A percentile compares a stretch with the other conserved stretches of the same genome.
These are phyloP conservation scores for Filosporella fistucella DNA, from an alignment of 495 filamentous ascomycete genomes.

Conservation along the genomic window DNA sequence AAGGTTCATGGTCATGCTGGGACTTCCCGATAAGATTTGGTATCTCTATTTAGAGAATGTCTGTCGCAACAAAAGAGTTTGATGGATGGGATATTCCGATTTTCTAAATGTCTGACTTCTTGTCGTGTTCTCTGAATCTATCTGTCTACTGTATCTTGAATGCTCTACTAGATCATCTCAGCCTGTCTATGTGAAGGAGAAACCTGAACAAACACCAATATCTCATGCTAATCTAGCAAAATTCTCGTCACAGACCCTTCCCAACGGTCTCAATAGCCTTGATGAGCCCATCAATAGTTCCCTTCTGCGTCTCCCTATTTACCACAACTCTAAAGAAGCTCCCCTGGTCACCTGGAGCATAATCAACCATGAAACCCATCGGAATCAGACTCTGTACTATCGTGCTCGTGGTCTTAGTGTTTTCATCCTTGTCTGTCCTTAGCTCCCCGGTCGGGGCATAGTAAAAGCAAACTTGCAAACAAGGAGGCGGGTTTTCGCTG, in stretches of 20 bases:
- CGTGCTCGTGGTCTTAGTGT: constrained; percentile 63
- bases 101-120: no score
- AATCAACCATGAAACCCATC: constrained; percentile 92
- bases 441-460: constrained; percentile 58
- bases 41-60: no score
- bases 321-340: constrained; percentile 89
- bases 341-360: constrained; percentile 73
- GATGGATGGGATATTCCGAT: no score
- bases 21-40: no score
- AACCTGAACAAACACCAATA: no score
- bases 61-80: no score
- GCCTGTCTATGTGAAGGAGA: no score
- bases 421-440: constrained; percentile 47
- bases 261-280: constrained; percentile 62
- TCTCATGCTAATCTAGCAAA: no score
- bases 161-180: no score
- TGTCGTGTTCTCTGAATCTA: no score
- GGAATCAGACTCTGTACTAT: constrained; percentile 61
- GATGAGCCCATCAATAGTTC: constrained; percentile 74
- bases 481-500: constrained; percentile 73
- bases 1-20: no score
- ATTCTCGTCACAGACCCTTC: constrained; percentile 26
- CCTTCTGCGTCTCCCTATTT: constrained; percentile 64
- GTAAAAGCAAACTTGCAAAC: constrained; percentile 94
- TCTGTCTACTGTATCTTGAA: no score